These are phyloP conservation scores for Rhizopus stolonifer DNA, from an alignment of 371 early-diverging fungal species.

Conservation along the genomic window DNA sequence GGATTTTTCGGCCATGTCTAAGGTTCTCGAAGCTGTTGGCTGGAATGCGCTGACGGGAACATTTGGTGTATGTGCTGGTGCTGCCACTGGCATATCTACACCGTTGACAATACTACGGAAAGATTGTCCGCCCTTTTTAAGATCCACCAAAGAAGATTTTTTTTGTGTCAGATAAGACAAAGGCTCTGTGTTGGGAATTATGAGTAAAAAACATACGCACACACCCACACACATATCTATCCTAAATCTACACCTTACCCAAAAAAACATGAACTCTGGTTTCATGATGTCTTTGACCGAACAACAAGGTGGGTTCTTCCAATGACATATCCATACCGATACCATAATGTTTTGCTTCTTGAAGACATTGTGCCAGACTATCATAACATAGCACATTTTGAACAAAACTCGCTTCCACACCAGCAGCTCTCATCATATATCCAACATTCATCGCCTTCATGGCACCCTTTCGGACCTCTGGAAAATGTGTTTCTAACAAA, in stretches of 20 bases:
- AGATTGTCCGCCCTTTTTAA: conserved; percentile 28
- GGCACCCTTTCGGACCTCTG: conserved; percentile 71
- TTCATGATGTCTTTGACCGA: conserved; percentile 30
- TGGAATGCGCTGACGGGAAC: no score
- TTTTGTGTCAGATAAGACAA: conserved; percentile 33
- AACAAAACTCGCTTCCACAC: conserved; percentile 32
- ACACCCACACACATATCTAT: no score
- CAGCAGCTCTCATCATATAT: conserved; percentile 52
- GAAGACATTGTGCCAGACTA: conserved; percentile 24
- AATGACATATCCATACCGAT: conserved; percentile 23
- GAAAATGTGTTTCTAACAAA: conserved; percentile 72
- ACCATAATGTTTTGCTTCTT: conserved; percentile 37
- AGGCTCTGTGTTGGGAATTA: conserved; percentile 29
- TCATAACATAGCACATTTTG: conserved; percentile 37
- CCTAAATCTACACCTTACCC: no score
- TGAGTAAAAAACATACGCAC: no score
- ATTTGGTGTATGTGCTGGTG: no score
- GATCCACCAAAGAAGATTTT: conserved; percentile 35
- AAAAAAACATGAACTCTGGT: conserved; percentile 8
- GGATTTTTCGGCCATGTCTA: no score
- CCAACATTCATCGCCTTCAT: conserved; percentile 72
- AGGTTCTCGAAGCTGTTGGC: no score
- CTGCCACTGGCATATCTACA: no score
- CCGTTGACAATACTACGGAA: conserved; percentile 32
- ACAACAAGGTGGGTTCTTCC: conserved; percentile 23